A percentile compares a stretch with the other conserved stretches of the same genome.
Conservation (phyloP, 768 basidiomycete species). For the Galerina marginata region DNA sequence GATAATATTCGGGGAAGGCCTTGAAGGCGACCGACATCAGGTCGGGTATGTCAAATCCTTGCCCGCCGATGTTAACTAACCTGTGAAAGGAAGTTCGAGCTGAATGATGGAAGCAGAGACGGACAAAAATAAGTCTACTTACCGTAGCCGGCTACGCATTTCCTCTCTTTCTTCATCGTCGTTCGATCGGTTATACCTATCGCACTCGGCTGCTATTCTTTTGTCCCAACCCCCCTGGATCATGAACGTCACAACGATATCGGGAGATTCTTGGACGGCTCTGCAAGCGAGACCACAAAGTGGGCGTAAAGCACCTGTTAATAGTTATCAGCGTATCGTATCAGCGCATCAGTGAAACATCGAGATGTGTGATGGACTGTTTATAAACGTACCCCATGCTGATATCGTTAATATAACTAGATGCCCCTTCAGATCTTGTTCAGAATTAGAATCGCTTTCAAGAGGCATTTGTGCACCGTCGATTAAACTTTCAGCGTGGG, state of each 20-base stretch:
- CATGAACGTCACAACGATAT: neutral
- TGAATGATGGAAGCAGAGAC: neutral
- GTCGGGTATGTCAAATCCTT: neutral
- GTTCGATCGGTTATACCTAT: neutral
- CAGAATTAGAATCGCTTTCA: too few species aligned
- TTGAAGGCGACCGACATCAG: neutral
- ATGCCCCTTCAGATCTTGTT: neutral
- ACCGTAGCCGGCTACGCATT: too few species aligned
- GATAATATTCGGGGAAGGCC: neutral
- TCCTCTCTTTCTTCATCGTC: too few species aligned
- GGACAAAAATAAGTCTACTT: neutral
- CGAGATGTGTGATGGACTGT: neutral
- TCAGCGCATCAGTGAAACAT: too few species aligned
- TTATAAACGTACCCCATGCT: neutral
- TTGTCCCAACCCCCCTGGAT: neutral
- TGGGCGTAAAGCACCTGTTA: neutral
- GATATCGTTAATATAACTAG: neutral
- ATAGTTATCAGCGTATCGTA: neutral
- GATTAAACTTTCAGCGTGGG: too few species aligned
- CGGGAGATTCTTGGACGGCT: neutral
- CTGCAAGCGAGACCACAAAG: neutral
- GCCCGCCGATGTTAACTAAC: neutral
- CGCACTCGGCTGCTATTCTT: neutral
- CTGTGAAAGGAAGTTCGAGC: neutral
- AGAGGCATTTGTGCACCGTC: too few species aligned